Conservation (phyloP, 169 alveolate genomes). For the Cytauxzoon felis region DNA sequence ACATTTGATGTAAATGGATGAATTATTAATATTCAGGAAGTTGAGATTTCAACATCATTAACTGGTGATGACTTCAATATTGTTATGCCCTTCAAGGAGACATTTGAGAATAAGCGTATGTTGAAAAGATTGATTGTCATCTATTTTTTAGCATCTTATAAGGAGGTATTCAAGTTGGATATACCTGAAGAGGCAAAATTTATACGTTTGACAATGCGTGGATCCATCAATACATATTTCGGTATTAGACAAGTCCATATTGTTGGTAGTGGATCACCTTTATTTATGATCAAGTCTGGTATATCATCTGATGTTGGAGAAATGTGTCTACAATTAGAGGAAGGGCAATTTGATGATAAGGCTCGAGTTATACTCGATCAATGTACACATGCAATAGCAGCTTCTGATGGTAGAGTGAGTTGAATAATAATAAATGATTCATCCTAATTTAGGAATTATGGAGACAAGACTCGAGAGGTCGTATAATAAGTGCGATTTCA, state of each 20-base stretch:
- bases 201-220: constrained; percentile 76
- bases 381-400: constrained; percentile 79
- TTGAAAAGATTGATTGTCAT: constrained; percentile 6
- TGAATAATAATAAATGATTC: neutral
- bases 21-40: constrained; percentile 53
- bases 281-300: constrained; percentile 81
- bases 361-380: constrained; percentile 73
- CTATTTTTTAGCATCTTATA: constrained; percentile 65
- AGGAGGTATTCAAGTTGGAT: constrained; percentile 62
- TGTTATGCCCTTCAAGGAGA: constrained; percentile 75
- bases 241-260: constrained; percentile 83
- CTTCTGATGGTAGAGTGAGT: constrained; percentile 73
- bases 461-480: constrained; percentile 71
- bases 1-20: neutral
- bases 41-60: constrained; percentile 75
- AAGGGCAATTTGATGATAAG: constrained; percentile 72
- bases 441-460: constrained; percentile 66
- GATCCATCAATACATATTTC: constrained; percentile 76
- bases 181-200: constrained; percentile 70
- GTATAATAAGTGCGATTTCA: constrained; percentile 63
- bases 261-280: constrained; percentile 84
- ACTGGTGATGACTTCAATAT: constrained; percentile 76
- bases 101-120: constrained; percentile 69
- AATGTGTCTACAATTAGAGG: constrained; percentile 84
- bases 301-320: constrained; percentile 81